Evolutionary conservation across 306 rosid genomes (phyloP).

Genomic region (Lathyrus aphaca): DNA sequence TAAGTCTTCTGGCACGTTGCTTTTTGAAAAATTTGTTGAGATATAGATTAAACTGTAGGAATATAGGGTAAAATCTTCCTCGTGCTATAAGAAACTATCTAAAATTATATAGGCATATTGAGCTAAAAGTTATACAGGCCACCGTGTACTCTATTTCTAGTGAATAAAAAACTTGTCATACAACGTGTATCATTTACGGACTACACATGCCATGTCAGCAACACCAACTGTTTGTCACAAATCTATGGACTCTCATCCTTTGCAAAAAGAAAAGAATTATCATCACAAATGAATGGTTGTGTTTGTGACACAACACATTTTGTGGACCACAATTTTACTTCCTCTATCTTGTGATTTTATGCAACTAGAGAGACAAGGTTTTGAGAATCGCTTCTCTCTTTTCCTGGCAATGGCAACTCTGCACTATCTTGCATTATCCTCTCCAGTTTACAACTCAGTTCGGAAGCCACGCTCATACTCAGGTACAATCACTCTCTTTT

Average conservation of each 20-base stretch:
- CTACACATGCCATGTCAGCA: constrained; percentile 42
- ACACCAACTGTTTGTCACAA: constrained; percentile 7
- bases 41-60: too few species aligned
- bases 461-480: constrained; percentile 60
- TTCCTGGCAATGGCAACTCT: constrained; percentile 68
- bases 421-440: constrained; percentile 72
- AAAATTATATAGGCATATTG: too few species aligned
- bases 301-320: constrained; percentile 55
- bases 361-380: background rate
- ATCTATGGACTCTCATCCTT: constrained; percentile 22
- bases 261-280: constrained; percentile 35
- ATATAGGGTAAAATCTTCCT: too few species aligned
- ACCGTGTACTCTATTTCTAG: too few species aligned
- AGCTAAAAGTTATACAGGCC: too few species aligned
- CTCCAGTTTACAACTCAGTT: constrained; percentile 60
- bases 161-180: background rate
- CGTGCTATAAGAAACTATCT: too few species aligned
- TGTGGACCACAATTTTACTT: constrained; percentile 54
- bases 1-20: too few species aligned
- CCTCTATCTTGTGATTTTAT: background rate
- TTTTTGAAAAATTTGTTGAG: too few species aligned
- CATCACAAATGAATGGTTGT: constrained; percentile 64
- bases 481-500: constrained; percentile 47
- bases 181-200: constrained; percentile 24
- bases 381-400: constrained; percentile 17